Conservation (phyloP, 1,284 basidiomycete genomes). For the Cutaneotrichosporon sp. region DNA sequence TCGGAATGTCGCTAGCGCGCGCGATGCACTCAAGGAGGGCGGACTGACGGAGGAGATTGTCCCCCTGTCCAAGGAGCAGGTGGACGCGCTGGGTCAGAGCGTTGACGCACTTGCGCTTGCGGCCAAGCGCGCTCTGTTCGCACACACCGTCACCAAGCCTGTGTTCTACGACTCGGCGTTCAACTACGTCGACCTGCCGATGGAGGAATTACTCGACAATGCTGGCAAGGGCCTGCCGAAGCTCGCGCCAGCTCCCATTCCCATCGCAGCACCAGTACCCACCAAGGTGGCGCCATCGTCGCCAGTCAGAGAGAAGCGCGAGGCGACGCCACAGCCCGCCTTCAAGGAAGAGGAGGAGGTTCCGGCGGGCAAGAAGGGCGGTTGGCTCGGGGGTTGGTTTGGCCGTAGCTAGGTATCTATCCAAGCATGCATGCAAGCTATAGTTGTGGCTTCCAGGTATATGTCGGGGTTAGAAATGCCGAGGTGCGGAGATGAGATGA, state of each 20-base stretch:
- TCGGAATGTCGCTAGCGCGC: slow-evolving; percentile 33
- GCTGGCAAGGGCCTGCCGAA: slow-evolving; percentile 60
- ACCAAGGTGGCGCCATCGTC: slow-evolving; percentile 6
- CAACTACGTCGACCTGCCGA: slow-evolving; percentile 81
- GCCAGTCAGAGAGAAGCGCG: slow-evolving; percentile 26
- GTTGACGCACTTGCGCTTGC: slow-evolving; percentile 59
- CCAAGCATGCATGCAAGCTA: background rate
- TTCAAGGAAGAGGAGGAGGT: slow-evolving; percentile 24
- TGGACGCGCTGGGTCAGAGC: slow-evolving; percentile 59
- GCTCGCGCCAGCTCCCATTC: slow-evolving; percentile 18
- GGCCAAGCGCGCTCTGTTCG: slow-evolving; percentile 76
- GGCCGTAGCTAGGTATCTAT: slow-evolving; percentile 26
- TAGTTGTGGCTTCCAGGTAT: background rate
- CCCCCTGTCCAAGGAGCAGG: slow-evolving; percentile 33
- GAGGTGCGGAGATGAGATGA: background rate
- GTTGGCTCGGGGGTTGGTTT: slow-evolving; percentile 53
- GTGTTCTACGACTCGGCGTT: slow-evolving; percentile 92
- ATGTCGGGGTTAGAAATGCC: background rate
- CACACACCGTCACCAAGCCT: slow-evolving; percentile 76
- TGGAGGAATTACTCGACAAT: slow-evolving; percentile 69
- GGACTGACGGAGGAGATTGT: slow-evolving; percentile 41
- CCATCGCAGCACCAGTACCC: slow-evolving; percentile 27
- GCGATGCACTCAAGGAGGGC: slow-evolving; percentile 30
- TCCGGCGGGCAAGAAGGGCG: slow-evolving; percentile 31
- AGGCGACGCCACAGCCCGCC: slow-evolving; percentile 35